phyloP scores from a whole-genome alignment of 2,329 filamentous ascomycete genomes.

The Diplocarpon mali region DNA sequence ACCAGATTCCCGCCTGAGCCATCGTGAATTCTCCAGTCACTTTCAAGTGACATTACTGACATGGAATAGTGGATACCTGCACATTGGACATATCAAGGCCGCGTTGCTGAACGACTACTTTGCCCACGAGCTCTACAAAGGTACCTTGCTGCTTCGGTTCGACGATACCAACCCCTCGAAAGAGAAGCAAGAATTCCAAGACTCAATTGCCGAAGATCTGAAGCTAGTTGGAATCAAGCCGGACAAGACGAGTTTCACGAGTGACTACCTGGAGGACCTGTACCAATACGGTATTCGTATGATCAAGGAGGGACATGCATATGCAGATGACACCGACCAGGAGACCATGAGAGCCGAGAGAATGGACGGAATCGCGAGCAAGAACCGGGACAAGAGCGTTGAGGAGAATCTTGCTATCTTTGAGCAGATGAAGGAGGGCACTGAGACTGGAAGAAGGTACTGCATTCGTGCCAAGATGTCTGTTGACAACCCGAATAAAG shows the following conservation, averaged over 20 bases:
- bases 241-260: slow-evolving; percentile 79
- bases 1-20: slow-evolving; percentile 92
- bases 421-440: slow-evolving; percentile 85
- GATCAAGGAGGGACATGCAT: slow-evolving; percentile 79
- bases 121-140: slow-evolving; percentile 84
- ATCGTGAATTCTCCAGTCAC: slow-evolving; percentile 44
- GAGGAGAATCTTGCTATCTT: slow-evolving; percentile 83
- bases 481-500: slow-evolving; percentile 85
- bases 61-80: slow-evolving; percentile 57
- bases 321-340: slow-evolving; percentile 87
- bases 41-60: slow-evolving; percentile 6
- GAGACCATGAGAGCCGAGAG: slow-evolving; percentile 80
- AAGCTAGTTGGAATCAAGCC: slow-evolving; percentile 85
- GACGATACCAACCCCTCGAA: slow-evolving; percentile 97
- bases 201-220: slow-evolving; percentile 86
- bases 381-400: slow-evolving; percentile 62
- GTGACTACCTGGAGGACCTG: slow-evolving; percentile 88
- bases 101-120: slow-evolving; percentile 95
- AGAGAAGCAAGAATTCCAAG: slow-evolving; percentile 93
- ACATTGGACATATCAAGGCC: slow-evolving; percentile 93
- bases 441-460: slow-evolving; percentile 67
- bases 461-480: slow-evolving; percentile 95
- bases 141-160: slow-evolving; percentile 82
- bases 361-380: slow-evolving; percentile 72
- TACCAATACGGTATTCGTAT: slow-evolving; percentile 77